Evolutionary conservation across 1,139 yeast genomes (phyloP).

Genomic region (Pneumocystis sp.): DNA sequence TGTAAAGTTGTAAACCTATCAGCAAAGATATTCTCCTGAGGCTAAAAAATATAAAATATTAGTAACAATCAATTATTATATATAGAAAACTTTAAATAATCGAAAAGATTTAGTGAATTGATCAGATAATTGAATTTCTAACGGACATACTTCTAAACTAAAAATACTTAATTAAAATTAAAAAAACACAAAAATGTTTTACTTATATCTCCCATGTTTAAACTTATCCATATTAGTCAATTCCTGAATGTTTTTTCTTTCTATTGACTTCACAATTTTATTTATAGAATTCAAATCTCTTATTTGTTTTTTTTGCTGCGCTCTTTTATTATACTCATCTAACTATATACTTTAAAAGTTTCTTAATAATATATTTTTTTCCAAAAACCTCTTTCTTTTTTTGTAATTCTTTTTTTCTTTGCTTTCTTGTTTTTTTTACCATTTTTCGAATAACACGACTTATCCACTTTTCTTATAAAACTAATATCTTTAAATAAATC

Average conservation of each 20-base stretch:
- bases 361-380: background rate
- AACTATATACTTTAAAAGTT: background rate
- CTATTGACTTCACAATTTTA: background rate
- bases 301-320: background rate
- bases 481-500: background rate
- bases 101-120: conserved; percentile 78
- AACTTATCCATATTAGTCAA: background rate
- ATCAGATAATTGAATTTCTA: conserved; percentile 79
- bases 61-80: background rate
- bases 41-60: conserved; percentile 21
- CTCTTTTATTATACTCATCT: background rate
- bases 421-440: background rate
- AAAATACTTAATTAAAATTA: background rate
- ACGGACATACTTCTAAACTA: conserved; percentile 23
- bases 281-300: background rate
- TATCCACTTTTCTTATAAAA: background rate
- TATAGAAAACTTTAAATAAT: conserved; percentile 28
- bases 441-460: background rate
- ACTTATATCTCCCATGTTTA: background rate
- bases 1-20: conserved; percentile 75
- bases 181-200: background rate
- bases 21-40: conserved; percentile 77
- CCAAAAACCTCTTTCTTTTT: background rate
- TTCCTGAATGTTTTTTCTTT: background rate
- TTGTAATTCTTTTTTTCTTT: background rate